phyloP scores from a whole-genome alignment of 352 stramenopile genomes.

The Pythium vanterpoolii region DNA sequence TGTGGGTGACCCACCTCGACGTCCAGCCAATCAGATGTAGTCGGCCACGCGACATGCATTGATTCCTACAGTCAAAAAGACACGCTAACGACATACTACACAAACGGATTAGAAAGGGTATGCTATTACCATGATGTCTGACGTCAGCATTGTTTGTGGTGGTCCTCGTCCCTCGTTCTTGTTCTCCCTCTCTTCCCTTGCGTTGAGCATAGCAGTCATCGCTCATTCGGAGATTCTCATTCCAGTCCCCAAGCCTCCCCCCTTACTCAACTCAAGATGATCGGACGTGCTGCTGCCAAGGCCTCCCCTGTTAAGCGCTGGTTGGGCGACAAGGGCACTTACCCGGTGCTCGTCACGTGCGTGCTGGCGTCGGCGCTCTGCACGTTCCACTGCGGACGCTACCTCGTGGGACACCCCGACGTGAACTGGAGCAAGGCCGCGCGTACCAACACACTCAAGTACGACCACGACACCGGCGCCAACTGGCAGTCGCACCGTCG shows the following conservation, averaged over 20 bases:
- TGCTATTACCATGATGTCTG: neutral
- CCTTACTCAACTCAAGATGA: constrained; percentile 33
- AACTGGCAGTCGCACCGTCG: constrained; percentile 79
- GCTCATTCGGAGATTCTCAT: constrained; percentile 69
- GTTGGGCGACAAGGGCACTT: constrained; percentile 75
- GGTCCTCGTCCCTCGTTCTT: constrained; percentile 8
- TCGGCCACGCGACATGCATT: constrained; percentile 8
- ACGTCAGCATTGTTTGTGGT: constrained; percentile 25
- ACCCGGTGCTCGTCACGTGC: constrained; percentile 71
- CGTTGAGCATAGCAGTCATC: neutral
- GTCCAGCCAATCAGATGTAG: constrained; percentile 22
- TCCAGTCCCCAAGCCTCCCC: constrained; percentile 28
- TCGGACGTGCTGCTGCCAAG: constrained; percentile 30
- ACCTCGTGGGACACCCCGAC: constrained; percentile 65
- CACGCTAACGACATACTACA: neutral
- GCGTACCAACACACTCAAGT: constrained; percentile 64
- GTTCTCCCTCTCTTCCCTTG: constrained; percentile 7
- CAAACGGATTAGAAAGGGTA: constrained; percentile 15
- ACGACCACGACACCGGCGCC: constrained; percentile 54
- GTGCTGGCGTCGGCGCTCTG: constrained; percentile 56
- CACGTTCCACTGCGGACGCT: constrained; percentile 72
- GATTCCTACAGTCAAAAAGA: neutral
- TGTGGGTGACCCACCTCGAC: constrained; percentile 21
- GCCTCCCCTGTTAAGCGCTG: constrained; percentile 58
- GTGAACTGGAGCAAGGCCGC: constrained; percentile 81